Base-by-base conservation (phyloP, 2,329 filamentous ascomycete species). In the Scedosporium boydii region DNA sequence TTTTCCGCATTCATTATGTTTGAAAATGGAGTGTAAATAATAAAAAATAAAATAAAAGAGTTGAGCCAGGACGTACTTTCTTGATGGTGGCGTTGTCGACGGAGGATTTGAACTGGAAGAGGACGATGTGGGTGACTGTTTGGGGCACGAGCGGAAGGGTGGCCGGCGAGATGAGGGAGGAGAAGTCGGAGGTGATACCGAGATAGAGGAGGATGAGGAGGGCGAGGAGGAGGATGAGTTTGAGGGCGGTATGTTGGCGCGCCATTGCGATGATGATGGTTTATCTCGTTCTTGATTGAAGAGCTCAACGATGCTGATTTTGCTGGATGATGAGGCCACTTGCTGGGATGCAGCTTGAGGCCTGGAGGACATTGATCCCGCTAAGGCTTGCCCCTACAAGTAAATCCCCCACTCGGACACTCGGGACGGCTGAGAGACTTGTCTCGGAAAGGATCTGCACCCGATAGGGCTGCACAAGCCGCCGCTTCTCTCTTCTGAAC, bases 31-130 rank as follows among this genome's bases (percentile, higher is more conserved):
- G 7, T 3, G 9, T 6, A 48, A 16, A 9, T 16, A 12, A 48
- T 18, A 21, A 21, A 38, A 42, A n/a, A 18, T 12, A 10, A 3
- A 16, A 16, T 6, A 18, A 6, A 16, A 23, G 23, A 23, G 56
- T 10, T 53, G 9, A 4, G 44, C 23, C 26, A 42, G 46, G n/a
- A 23, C 34, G n/a, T 14, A 87, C 87, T 68, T 83, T 78, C 66
- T 82, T 74, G 7, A 87, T 75, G 42, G 80, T 75, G n/a, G 78
- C 76, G 1, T 76, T 67, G 1, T 76, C 74, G 1, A 77, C 70
- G 0, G 75, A 74, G 0, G 81, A 70, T 68, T 86, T 86, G 76
- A 87, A 88, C 64, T 84, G 78, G 67, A 89, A 86, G 29, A 88
- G 75, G 4, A 89, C 86, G 62, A 90, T 80, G 70, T 90, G 87